Base-by-base conservation (phyloP, 148 eudicot species). In the Chenopodium formosanum region DNA sequence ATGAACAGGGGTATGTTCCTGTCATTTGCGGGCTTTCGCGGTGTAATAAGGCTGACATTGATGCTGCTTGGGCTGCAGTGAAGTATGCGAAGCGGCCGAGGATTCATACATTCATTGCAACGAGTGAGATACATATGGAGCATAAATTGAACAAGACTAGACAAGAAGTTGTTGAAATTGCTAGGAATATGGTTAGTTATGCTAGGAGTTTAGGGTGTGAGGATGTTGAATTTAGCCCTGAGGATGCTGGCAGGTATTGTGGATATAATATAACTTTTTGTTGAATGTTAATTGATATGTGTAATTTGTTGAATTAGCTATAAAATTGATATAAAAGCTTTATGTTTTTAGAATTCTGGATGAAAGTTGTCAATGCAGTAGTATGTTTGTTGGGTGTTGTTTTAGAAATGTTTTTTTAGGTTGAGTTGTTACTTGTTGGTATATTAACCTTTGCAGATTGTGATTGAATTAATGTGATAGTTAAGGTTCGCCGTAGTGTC, bases 161-260 rank as follows among this genome's bases (percentile, higher is more conserved):
- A 44, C 97, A 91, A n/a, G 91, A 97, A 84, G 98, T 97, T 27
- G 74, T 97, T 70, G 93, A 90, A 76, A 92, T 84, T 82, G 97
- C 99, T 0, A 85, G 87, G 58, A 90, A 84, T 73, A 97, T 97
- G 99, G 99, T 97, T 47, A 73, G 80, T 9, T 91, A 92, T 86
- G 99, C 99, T 0, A 83, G 99, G 85, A 91, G 93, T 72, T 94
- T 97, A 90, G 98, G 97, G 11, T 97, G 98, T 79, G 40, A 89
- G 4, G 98, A 97, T 84, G 98, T 97, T 53, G 97, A 92, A 77
- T 97, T 97, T 81, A 94, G 98, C 76, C 98, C 98, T 25, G 99
- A 97, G 87, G 98, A 97, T 87, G 98, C 99, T 77, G 37, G 13
- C 14, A 34, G n/a, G 48, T 20, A 34, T 34, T 34, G 37, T 2